Conservation (phyloP, 2,329 filamentous ascomycete species). For the Fusarium sp. region DNA sequence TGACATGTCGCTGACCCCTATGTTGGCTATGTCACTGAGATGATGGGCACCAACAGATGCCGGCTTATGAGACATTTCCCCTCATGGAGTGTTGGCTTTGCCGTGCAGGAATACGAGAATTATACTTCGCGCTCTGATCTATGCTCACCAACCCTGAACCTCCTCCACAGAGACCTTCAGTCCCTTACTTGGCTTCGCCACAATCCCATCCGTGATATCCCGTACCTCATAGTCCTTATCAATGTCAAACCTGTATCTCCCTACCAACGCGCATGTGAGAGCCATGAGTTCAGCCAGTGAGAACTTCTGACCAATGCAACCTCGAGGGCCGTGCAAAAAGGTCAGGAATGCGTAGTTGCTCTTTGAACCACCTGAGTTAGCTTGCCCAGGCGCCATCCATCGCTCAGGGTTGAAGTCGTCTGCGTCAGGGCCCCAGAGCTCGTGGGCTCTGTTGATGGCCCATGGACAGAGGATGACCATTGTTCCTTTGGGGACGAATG, state of each 20-base stretch:
- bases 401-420: slow-evolving; percentile 49
- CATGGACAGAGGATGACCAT: slow-evolving; percentile 44
- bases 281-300: slow-evolving; percentile 32
- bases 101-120: not conserved
- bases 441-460: slow-evolving; percentile 43
- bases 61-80: not conserved
- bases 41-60: too few species aligned
- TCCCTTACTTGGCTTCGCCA: slow-evolving; percentile 26
- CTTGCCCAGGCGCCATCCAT: slow-evolving; percentile 42
- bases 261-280: slow-evolving; percentile 27
- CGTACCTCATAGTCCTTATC: slow-evolving; percentile 24
- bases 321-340: slow-evolving; percentile 69
- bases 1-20: not conserved
- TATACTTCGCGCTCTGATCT: not conserved
- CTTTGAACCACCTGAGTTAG: slow-evolving; percentile 68
- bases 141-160: slow-evolving; percentile 19
- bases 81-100: too few species aligned
- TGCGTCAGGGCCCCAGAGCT: slow-evolving; percentile 49
- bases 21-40: too few species aligned
- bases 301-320: slow-evolving; percentile 42
- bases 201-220: slow-evolving; percentile 32
- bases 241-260: slow-evolving; percentile 24
- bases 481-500: slow-evolving; percentile 48
- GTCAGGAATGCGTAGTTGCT: slow-evolving; percentile 77
- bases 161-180: slow-evolving; percentile 4